Evolutionary conservation across 345 rosid genomes (phyloP), one percentile per base, ranked within the genome.

Genomic region (Combretum micranthum): DNA sequence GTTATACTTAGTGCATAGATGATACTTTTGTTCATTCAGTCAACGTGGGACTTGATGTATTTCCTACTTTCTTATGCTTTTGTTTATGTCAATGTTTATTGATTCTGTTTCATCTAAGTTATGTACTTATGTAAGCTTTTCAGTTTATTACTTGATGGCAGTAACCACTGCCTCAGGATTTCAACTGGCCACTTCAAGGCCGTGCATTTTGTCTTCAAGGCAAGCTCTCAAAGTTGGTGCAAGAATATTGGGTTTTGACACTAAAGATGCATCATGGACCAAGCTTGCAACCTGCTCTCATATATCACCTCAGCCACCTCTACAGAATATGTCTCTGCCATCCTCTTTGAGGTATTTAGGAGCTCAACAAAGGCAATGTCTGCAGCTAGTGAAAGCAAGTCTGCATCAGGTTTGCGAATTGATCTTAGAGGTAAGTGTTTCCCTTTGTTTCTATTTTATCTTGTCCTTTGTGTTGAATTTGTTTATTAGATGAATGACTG

Each of bases 391-490:
- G 80, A 88, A 25, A 78, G 57, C 46, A 83, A 70, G 66, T 73
- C 78, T 47, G 55, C 65, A 10, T 62, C 88, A 21, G 88, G 96
- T 44, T 80, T 92, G 80, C 77, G 92, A 2, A 82, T 91, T 68
- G 90, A 88, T 79, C 75, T 91, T 79, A 81, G 60, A 88, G 98
- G 98, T 88, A 51, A 11, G 17, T 26, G 19, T 69, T 42, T 43
- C 42, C 47, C 42, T 63, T 49, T 47, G 58, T 7, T 2, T 44
- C 19, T 17, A 19, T 26, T 62, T 19, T 26, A 10, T 44, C 13
- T 53, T 32, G 19, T 60, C 13, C 32, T 12, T n/a, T 56, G 17
- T 50, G 3, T 50, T 12, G n/a, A 15, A 56, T 3, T 20, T 32
- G 14, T 53, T 44, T 18, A 44, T 16, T 54, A n/a, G n/a, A 20